Evolutionary conservation across 768 basidiomycete species (phyloP).

Genomic region (Wakefieldia striispora): DNA sequence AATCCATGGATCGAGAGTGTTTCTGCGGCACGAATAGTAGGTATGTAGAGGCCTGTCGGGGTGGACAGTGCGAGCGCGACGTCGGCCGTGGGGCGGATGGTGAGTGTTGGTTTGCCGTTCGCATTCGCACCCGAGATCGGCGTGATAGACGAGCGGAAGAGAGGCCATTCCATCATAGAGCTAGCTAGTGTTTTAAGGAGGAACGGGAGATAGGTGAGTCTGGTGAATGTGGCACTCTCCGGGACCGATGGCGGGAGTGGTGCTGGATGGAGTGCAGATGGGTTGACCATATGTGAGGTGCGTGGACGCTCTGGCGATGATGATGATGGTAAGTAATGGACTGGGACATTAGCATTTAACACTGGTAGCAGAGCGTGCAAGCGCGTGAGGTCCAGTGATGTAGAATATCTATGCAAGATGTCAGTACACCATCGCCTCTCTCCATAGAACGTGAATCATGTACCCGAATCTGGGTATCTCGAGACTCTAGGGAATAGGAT

Average conservation of each 20-base stretch:
- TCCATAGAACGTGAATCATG: slow-evolving; percentile 14
- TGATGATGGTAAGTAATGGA: slow-evolving; percentile 45
- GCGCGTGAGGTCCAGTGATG: slow-evolving; percentile 70
- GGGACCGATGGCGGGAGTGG: slow-evolving; percentile 46
- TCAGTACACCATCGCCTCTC: neutral
- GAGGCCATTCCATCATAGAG: slow-evolving; percentile 82
- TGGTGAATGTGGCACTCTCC: slow-evolving; percentile 53
- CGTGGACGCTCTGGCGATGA: slow-evolving; percentile 32
- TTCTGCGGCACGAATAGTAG: slow-evolving; percentile 60
- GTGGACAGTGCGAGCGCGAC: slow-evolving; percentile 77
- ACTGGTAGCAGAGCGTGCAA: slow-evolving; percentile 60
- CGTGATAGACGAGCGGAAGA: slow-evolving; percentile 76
- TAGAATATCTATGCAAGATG: slow-evolving; percentile 54
- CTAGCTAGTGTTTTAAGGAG: slow-evolving; percentile 79
- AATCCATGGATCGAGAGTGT: slow-evolving; percentile 56
- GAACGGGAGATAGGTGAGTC: slow-evolving; percentile 79
- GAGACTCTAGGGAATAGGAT: slow-evolving; percentile 52
- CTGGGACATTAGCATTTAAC: slow-evolving; percentile 69
- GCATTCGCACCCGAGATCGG: slow-evolving; percentile 25
- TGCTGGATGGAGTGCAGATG: slow-evolving; percentile 37
- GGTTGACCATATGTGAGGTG: slow-evolving; percentile 33
- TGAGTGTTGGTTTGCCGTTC: slow-evolving; percentile 58
- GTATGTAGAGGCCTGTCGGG: slow-evolving; percentile 80
- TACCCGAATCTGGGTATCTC: slow-evolving; percentile 85
- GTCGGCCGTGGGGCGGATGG: slow-evolving; percentile 71